Base-by-base conservation (phyloP, 2,329 filamentous ascomycete species). In the Colletotrichum tanaceti region DNA sequence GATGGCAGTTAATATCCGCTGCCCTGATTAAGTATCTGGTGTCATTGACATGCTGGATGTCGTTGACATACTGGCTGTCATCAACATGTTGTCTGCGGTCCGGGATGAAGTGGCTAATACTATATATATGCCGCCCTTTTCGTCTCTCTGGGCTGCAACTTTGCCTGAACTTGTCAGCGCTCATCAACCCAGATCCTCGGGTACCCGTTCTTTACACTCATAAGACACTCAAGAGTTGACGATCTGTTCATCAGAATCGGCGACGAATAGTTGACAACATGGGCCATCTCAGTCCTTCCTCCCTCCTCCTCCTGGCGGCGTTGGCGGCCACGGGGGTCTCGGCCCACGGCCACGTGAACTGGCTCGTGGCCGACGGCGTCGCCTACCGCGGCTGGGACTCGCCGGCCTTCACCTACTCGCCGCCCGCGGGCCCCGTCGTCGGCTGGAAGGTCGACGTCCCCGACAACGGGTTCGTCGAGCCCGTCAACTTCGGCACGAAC, bases 391-490 rank as follows among this genome's bases (percentile, higher is more conserved):
- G 79, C 60, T 85, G 83, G 72, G 78, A 82, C 70, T 78, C 49
- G 82, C 86, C 70, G 85, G 58, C 61, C 3, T 71, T 71, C 64
- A 68, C 61, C 2, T 71, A 71, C 24, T 70, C 72, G 58, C 71
- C 73, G 24, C 67, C 71, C 60, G 73, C 72, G 24, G 69, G 71
- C 63, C 71, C 68, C 35, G 75, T 72, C 28, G 71, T 73, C 57
- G 78, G 77, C 28, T 79, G 78, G 78, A 72, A 75, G 39, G 78
- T 77, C 60, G 71, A 66, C 41, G 74, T 79, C 74, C 74, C 77
- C 72, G 77, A 79, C 73, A 79, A 81, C 63, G 81, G 83, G 13
- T 84, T 81, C 72, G 82, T 86, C 58, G 79, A 79, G 22, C 85
- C 85, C 32, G 79, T 75, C 63, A 74, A 75, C 49, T 83, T 80